phyloP scores from a whole-genome alignment of 441 rosid species.

The Populus hybrid region DNA sequence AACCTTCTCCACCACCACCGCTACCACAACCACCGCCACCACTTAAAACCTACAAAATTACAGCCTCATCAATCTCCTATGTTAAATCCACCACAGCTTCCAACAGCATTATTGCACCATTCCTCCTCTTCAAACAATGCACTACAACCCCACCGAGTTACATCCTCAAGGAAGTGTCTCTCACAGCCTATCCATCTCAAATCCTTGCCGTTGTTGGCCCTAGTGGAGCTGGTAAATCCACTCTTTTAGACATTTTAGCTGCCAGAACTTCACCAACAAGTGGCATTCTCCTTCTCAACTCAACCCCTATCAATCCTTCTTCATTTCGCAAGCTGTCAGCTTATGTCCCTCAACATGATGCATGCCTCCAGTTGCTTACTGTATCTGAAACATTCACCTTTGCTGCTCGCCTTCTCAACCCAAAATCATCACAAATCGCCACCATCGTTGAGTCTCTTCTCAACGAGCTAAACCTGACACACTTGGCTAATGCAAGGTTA shows the following conservation, averaged over 20 bases:
- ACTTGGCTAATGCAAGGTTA: slow-evolving; percentile 50
- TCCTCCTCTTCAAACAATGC: slow-evolving; percentile 34
- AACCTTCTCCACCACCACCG: slow-evolving; percentile 8
- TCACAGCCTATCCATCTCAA: slow-evolving; percentile 73
- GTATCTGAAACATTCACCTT: slow-evolving; percentile 72
- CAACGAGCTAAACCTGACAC: slow-evolving; percentile 55
- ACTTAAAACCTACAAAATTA: slow-evolving; percentile 44
- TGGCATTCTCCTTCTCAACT: slow-evolving; percentile 69
- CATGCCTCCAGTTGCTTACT: slow-evolving; percentile 68
- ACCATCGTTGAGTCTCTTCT: slow-evolving; percentile 52
- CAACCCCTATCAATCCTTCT: slow-evolving; percentile 65
- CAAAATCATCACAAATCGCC: slow-evolving; percentile 33
- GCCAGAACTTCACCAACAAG: slow-evolving; percentile 66
- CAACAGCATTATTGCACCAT: slow-evolving; percentile 17
- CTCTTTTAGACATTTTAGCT: slow-evolving; percentile 86
- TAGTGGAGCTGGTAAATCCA: slow-evolving; percentile 89
- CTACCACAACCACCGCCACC: slow-evolving; percentile 24
- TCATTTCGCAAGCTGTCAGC: slow-evolving; percentile 77
- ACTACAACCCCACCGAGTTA: slow-evolving; percentile 39
- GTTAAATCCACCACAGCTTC: slow-evolving; percentile 33
- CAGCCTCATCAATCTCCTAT: slow-evolving; percentile 68
- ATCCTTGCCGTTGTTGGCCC: slow-evolving; percentile 96
- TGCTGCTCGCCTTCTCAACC: slow-evolving; percentile 62
- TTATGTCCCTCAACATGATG: slow-evolving; percentile 85
- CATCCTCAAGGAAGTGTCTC: slow-evolving; percentile 64